Evolutionary conservation across 495 filamentous ascomycete species (phyloP).

Genomic region (Acidiella bohemica): DNA sequence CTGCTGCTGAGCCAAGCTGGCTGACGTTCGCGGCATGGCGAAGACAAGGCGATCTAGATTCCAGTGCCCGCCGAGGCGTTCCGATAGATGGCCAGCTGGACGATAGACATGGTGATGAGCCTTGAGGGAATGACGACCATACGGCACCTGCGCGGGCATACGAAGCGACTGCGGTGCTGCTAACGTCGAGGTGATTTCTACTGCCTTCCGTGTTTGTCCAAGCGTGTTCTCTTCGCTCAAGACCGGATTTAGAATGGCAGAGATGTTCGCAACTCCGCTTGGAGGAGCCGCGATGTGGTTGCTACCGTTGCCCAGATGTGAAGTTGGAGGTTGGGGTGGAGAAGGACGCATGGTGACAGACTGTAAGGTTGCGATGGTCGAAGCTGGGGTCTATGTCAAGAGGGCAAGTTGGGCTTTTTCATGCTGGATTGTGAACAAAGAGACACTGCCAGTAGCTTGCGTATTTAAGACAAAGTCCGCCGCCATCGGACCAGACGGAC

Average conservation of each 20-base stretch:
- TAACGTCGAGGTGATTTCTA: slow-evolving; percentile 10
- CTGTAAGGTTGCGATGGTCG: no score
- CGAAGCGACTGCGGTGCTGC: slow-evolving; percentile 8
- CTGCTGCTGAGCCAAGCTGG: slow-evolving; percentile 18
- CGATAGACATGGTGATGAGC: not conserved
- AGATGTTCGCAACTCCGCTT: no score
- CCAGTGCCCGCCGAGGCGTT: slow-evolving; percentile 20
- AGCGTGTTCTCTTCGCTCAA: slow-evolving; percentile 5
- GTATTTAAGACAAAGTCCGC: no score
- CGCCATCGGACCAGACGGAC: no score
- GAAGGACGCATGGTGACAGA: no score
- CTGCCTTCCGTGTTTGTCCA: slow-evolving; percentile 17
- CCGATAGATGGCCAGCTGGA: slow-evolving; percentile 3
- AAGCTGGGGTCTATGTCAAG: no score
- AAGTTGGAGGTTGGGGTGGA: no score
- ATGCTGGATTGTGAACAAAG: no score
- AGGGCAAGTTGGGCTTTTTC: no score
- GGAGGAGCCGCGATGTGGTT: no score
- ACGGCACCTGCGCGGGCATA: not conserved
- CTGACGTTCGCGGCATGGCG: slow-evolving; percentile 25
- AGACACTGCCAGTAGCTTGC: no score
- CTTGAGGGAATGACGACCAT: not conserved
- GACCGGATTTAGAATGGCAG: slow-evolving; percentile 20
- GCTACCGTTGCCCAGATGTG: no score
- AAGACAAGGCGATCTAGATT: slow-evolving; percentile 25